Conservation (phyloP, 176 grass and related monocot species). For the Hyparrhenia diplandra region DNA sequence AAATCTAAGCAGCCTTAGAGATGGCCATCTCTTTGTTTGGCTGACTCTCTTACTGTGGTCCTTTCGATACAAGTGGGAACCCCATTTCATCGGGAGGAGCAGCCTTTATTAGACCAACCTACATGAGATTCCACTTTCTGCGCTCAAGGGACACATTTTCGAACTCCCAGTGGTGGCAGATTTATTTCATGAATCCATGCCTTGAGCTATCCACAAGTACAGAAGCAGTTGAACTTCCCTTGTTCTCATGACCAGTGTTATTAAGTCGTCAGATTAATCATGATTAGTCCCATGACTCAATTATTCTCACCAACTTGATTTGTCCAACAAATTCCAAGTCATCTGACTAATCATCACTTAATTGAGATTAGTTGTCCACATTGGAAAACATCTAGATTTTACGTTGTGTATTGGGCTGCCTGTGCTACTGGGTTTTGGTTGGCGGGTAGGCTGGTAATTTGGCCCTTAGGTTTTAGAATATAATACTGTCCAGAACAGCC, state of each 20-base stretch:
- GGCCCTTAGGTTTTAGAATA: background rate
- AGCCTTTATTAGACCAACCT: too few relatives aligned
- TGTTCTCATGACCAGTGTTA: background rate
- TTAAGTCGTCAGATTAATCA: background rate
- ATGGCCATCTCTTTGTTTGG: too few relatives aligned
- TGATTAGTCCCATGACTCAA: background rate
- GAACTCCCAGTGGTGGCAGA: slow-evolving; percentile 17
- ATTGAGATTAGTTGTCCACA: background rate
- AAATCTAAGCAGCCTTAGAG: too few relatives aligned
- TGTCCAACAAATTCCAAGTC: background rate
- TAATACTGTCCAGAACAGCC: background rate
- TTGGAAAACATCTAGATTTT: background rate
- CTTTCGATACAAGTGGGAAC: too few relatives aligned
- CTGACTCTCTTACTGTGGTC: too few relatives aligned
- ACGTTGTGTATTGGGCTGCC: background rate
- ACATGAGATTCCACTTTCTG: too few relatives aligned
- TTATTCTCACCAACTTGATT: background rate
- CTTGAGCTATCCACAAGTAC: too few relatives aligned
- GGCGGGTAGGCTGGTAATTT: background rate
- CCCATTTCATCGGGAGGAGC: too few relatives aligned
- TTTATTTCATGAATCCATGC: slow-evolving; percentile 13
- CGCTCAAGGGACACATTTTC: too few relatives aligned
- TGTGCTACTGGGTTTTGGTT: background rate
- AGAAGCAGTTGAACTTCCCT: too few relatives aligned
- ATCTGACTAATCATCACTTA: background rate